Conservation (phyloP, 2,329 filamentous ascomycete species). For the Sclerotinia trifoliorum region DNA sequence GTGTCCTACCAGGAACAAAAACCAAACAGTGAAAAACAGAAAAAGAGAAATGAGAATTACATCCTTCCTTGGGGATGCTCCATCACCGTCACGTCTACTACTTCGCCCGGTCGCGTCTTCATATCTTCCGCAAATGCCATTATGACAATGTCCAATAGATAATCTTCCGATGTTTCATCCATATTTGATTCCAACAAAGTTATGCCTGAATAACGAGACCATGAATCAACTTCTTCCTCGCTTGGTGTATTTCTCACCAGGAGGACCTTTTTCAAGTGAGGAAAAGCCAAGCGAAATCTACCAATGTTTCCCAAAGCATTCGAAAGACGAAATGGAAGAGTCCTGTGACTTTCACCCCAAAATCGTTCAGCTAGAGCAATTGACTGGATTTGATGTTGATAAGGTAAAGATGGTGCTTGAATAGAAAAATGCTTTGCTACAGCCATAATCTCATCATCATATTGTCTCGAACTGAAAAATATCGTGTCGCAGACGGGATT, state of each 20-base stretch:
- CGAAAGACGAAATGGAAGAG: constrained; percentile 16
- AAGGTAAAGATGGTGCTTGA: not conserved
- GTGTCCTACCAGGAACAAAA: not conserved
- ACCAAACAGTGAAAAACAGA: not conserved
- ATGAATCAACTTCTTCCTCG: constrained; percentile 17
- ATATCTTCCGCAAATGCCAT: constrained; percentile 6
- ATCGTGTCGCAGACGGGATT: constrained; percentile 22
- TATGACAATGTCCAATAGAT: constrained; percentile 5
- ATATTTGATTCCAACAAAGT: constrained; percentile 5
- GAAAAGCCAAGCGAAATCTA: constrained; percentile 6
- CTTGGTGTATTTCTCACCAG: constrained; percentile 13
- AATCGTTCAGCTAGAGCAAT: constrained; percentile 14
- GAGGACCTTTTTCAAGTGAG: constrained; percentile 12
- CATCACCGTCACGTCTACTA: constrained; percentile 9
- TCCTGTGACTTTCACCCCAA: not conserved
- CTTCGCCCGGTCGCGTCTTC: not conserved
- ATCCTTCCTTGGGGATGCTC: constrained; percentile 11
- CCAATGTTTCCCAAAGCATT: constrained; percentile 6
- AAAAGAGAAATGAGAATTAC: not conserved
- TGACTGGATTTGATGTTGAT: constrained; percentile 21
- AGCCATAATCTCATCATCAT: constrained; percentile 18
- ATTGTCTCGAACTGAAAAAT: constrained; percentile 22
- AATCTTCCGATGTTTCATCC: not conserved
- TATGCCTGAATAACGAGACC: constrained; percentile 14
- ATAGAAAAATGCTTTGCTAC: constrained; percentile 21